Evolutionary conservation across 768 basidiomycete species (phyloP).

Genomic region (Boletus rubropictus): DNA sequence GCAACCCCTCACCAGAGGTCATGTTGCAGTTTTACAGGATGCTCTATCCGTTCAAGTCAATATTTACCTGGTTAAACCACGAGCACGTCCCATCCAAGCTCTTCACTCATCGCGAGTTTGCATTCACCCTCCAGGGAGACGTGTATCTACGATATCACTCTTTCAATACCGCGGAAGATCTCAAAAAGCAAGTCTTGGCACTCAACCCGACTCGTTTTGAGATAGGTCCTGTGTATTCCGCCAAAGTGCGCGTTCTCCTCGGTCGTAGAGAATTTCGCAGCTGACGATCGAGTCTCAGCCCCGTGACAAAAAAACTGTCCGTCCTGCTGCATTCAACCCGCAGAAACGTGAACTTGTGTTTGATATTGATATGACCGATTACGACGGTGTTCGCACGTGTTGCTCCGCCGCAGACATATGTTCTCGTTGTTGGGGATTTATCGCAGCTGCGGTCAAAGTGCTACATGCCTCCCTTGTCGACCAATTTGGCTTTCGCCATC

Average conservation of each 20-base stretch:
- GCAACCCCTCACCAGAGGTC: constrained; percentile 47
- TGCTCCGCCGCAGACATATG: constrained; percentile 91
- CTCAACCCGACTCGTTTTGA: constrained; percentile 93
- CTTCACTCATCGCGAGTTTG: constrained; percentile 92
- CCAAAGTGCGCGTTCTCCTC: constrained; percentile 53
- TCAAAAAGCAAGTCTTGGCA: constrained; percentile 82
- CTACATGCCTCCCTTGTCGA: constrained; percentile 74
- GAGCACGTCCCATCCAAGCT: constrained; percentile 71
- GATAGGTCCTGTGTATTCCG: constrained; percentile 91
- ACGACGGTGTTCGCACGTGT: constrained; percentile 92
- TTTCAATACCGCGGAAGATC: constrained; percentile 77
- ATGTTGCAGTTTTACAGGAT: constrained; percentile 82
- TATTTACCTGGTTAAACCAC: constrained; percentile 95
- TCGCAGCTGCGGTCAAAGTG: constrained; percentile 85
- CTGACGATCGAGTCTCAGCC: constrained; percentile 47
- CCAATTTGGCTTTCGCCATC: constrained; percentile 85
- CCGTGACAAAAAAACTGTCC: constrained; percentile 79
- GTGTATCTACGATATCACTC: constrained; percentile 95
- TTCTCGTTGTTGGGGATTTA: constrained; percentile 90
- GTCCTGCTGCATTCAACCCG: constrained; percentile 63
- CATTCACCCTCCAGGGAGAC: constrained; percentile 87
- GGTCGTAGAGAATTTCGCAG: not conserved
- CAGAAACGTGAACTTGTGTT: constrained; percentile 89
- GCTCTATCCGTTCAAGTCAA: constrained; percentile 90
- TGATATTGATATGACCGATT: constrained; percentile 99